Evolutionary conservation across 371 early-diverging fungal species (phyloP).

Genomic region (Lichtheimia corymbifera): DNA sequence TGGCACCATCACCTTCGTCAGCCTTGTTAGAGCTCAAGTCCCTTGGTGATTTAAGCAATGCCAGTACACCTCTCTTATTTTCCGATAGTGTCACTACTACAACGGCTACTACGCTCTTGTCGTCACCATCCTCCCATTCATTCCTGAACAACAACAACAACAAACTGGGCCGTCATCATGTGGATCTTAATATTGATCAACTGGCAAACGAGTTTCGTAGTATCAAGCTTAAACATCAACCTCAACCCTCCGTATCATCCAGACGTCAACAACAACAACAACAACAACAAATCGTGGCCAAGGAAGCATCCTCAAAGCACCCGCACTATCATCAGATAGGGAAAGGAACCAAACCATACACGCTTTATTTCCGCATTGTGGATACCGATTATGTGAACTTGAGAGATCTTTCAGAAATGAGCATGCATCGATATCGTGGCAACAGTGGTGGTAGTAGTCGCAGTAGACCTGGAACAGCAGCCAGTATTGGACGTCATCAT

Average conservation of each 20-base stretch:
- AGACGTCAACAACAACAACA: slow-evolving; percentile 3
- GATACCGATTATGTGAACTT: slow-evolving; percentile 45
- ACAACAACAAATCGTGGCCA: background rate
- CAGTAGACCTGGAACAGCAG: too few relatives aligned
- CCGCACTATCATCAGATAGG: too few relatives aligned
- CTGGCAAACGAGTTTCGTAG: slow-evolving; percentile 18
- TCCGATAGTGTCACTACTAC: slow-evolving; percentile 21
- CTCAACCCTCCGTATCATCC: background rate
- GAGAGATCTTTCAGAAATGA: slow-evolving; percentile 18
- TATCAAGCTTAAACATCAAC: slow-evolving; percentile 12
- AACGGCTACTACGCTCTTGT: slow-evolving; percentile 14
- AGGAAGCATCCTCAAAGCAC: too few relatives aligned
- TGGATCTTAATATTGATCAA: slow-evolving; percentile 17
- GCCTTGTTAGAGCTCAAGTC: slow-evolving; percentile 14
- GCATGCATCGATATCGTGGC: background rate
- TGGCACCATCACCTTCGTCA: background rate
- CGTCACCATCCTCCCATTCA: slow-evolving; percentile 17
- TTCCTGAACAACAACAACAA: slow-evolving; percentile 8
- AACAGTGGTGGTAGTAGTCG: background rate
- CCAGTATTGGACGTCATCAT: too few relatives aligned
- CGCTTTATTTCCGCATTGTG: slow-evolving; percentile 47
- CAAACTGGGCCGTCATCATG: slow-evolving; percentile 6
- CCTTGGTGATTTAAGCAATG: background rate
- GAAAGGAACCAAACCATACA: background rate
- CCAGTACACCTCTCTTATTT: slow-evolving; percentile 18